Evolutionary conservation across 106 monocot species (phyloP), one percentile per base, ranked within the genome.

Genomic region (Acanthochlamys bracteata): DNA sequence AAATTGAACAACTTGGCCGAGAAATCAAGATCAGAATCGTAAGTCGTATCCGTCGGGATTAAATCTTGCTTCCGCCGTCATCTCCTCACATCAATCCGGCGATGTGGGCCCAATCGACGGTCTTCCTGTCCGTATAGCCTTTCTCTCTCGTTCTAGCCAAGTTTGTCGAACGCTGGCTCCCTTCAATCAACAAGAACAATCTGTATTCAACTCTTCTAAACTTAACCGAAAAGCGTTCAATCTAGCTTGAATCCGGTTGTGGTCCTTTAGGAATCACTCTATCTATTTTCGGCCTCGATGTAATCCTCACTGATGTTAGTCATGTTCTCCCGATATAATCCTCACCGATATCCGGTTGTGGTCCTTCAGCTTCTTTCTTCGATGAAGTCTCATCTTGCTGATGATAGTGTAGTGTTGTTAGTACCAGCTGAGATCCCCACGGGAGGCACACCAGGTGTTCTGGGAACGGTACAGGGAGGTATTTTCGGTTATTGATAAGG

Each of bases 161-260:
- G n/a, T n/a, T n/a, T n/a, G n/a, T n/a, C n/a, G n/a, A n/a, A n/a
- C 49, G 49, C 4, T 49, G 49, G 49, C 49, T 49, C 49, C 49
- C 49, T 49, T 49, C 49, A 12, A 49, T 14, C 49, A 49, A 49
- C 49, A 49, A 12, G 2, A 49, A 49, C 17, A 82, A 79, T 63
- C 90, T 83, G 67, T 85, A 85, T 71, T 39, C 70, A 26, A 24
- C 67, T 43, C 80, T 88, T 41, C 73, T 78, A 54, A 20, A 41
- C 41, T 78, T 98, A 75, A 11, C 45, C 39, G 66, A 72, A 20
- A 85, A 85, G 78, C 90, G 91, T 23, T 85, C 88, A 42, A 64
- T 98, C 55, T 91, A 98, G 77, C 85, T 98, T 23, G 98, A 91
- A 6, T 55, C 91, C 25, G 98, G 98, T 39, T 85, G 91, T 76